Evolutionary conservation across 768 basidiomycete genomes (phyloP).

Genomic region (Lentinula sp.): DNA sequence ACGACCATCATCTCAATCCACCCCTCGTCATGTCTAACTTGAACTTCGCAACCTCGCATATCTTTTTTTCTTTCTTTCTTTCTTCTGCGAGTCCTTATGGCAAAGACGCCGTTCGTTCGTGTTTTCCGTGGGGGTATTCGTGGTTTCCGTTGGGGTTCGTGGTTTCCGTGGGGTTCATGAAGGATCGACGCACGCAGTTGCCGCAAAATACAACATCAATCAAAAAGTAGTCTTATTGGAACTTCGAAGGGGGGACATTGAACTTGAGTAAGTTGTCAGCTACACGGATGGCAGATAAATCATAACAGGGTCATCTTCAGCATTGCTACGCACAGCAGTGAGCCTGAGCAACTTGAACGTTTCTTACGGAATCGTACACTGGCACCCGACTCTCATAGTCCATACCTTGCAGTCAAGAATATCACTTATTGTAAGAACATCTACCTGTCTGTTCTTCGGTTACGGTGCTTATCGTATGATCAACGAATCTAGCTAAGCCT

Average conservation of each 20-base stretch:
- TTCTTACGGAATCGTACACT: background rate
- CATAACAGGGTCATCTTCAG: constrained; percentile 64
- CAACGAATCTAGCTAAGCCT: constrained; percentile 78
- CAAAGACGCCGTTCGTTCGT: too few species aligned
- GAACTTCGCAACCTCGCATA: too few species aligned
- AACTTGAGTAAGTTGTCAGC: too few species aligned
- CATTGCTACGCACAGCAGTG: constrained; percentile 92
- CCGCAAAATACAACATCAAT: constrained; percentile 85
- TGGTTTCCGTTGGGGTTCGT: too few species aligned
- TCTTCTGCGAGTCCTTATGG: too few species aligned
- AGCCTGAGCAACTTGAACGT: too few species aligned
- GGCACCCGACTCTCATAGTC: background rate
- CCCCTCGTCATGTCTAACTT: too few species aligned
- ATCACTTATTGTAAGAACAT: constrained; percentile 60
- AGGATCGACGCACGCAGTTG: constrained; percentile 60
- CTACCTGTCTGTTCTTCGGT: background rate
- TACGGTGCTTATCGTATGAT: background rate
- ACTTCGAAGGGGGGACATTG: constrained; percentile 79
- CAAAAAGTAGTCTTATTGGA: constrained; percentile 75
- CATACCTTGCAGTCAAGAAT: constrained; percentile 50
- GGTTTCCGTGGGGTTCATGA: constrained; percentile 80
- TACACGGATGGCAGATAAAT: constrained; percentile 92
- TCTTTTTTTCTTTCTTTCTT: too few species aligned
- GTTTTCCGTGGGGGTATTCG: too few species aligned
- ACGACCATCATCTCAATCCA: too few species aligned